Base-by-base conservation (phyloP, 108 stramenopile genomes). In the Fragilariopsis cylindrus region DNA sequence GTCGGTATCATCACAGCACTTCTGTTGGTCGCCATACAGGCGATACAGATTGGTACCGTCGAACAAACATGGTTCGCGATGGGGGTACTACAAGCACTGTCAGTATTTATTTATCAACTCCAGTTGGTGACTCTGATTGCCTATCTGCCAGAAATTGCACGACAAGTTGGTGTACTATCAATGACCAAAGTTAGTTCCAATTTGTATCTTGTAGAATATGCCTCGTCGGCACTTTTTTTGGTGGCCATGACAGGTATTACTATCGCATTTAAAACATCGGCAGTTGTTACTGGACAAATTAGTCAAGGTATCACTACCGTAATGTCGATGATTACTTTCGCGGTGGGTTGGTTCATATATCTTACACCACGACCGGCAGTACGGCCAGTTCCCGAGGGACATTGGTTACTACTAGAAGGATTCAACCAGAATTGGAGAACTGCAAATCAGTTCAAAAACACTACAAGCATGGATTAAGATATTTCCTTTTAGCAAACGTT, bases 41-140 rank as follows among this genome's bases (percentile, higher is more conserved):
- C 72, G 1, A 68, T 72, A 39, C 88, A 88, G 73, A 89, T 88
- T 21, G 52, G 44, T 5, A 86, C 84, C 11, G 67, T 77, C 13
- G 55, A 58, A 53, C 15, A 11, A 4, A 88, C 88, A 3, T 91
- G 90, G 90, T 91, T 88, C 65, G 42, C 65, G 40, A 88, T 87
- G 83, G 66, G 81, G 4, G 81, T 88, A 16, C 63, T 91, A 9
- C 87, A 91, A 57, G 80, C 81, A 15, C 9, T 88, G 8, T 70
- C 75, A 4, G 84, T 70, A 40, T 88, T 88, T 56, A 52, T 83
- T 19, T 87, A 80, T 48, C 76, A 82, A 9, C 71, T 79, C 16
- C 71, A 76, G 16, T 46, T 78, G 4, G 39, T 75, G 9, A 48
- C 70, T n/a, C 53, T 60, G 5, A 76, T 65, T 67, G 85, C 85